Base-by-base conservation (phyloP, 257 asterid genomes). In the Nicotiana tabacum region DNA sequence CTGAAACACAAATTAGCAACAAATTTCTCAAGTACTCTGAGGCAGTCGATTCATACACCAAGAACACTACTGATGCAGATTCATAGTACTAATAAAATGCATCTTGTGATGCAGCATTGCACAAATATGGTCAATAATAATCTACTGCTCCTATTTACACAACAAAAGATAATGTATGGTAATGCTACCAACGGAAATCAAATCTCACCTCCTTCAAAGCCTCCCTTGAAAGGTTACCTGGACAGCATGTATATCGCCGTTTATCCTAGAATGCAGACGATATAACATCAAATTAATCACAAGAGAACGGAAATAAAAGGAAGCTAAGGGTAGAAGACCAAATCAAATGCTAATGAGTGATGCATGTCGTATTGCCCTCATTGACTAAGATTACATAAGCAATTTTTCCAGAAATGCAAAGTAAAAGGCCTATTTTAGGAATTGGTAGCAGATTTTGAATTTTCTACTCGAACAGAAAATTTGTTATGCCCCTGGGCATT, bases 211-310 rank as follows among this genome's bases (percentile, higher is more conserved):
- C 94, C 83, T 85, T 88, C 57, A 81, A 57, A 77, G 84, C 90
- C 89, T 89, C 91, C 87, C 83, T 78, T 17, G 89, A 88, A 82
- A 92, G 89, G 24, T 89, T 90, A 81, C 97, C 94, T 18, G 98
- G 98, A 92, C 98, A 93, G 98, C 99, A 96, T 57, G 99, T 96
- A 87, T 91, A 95, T 72, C 99, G 98, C 84, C 99, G 86, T 88
- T 96, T 96, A 21, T 83, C 96, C 99, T 96, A 70, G 82, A 84
- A 85, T 27, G 76, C 18, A 80, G 69, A 82, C 86, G 58, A 82
- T 77, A 85, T 9, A 69, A 57, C 68, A 82, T 57, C 67, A 77
- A 60, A 35, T 30, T 39, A 57, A 66, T 58, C 78, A 51, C 65
- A 58, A 77, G 66, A 82, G 18, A 82, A 37, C 77, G 32, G 80